Conservation (phyloP, 2,329 filamentous ascomycete genomes). For the Dryadomyces quercivorus region DNA sequence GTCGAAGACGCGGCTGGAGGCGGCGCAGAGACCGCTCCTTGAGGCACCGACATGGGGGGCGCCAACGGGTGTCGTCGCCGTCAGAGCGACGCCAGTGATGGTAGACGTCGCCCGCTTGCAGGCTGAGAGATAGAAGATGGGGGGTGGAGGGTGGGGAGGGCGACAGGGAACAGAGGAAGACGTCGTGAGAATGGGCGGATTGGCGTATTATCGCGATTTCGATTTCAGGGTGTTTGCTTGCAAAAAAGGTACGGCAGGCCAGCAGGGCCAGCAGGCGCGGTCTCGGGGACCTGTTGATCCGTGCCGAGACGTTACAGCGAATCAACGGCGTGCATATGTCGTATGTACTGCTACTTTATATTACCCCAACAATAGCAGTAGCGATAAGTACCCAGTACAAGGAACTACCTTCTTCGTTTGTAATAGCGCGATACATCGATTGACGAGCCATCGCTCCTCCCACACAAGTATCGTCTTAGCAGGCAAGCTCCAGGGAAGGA, state of each 20-base stretch:
- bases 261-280: constrained; percentile 7
- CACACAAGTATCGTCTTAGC: background rate
- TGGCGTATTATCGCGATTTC: background rate
- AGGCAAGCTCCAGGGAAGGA: background rate
- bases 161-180: background rate
- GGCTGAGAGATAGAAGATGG: background rate
- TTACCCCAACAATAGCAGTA: background rate
- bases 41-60: constrained; percentile 29
- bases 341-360: constrained; percentile 2
- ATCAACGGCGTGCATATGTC: constrained; percentile 11
- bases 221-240: background rate
- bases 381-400: background rate
- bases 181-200: constrained; percentile 3
- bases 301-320: constrained; percentile 8
- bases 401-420: background rate
- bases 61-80: constrained; percentile 21
- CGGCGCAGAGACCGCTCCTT: constrained; percentile 24
- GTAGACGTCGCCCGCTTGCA: constrained; percentile 1
- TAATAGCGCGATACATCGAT: background rate
- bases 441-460: background rate
- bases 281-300: constrained; percentile 4
- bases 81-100: constrained; percentile 19
- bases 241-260: constrained; percentile 2
- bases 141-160: background rate
- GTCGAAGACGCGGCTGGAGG: constrained; percentile 4